Evolutionary conservation across 176 grass and related monocot species (phyloP).

Genomic region (Panicum miliaceum): DNA sequence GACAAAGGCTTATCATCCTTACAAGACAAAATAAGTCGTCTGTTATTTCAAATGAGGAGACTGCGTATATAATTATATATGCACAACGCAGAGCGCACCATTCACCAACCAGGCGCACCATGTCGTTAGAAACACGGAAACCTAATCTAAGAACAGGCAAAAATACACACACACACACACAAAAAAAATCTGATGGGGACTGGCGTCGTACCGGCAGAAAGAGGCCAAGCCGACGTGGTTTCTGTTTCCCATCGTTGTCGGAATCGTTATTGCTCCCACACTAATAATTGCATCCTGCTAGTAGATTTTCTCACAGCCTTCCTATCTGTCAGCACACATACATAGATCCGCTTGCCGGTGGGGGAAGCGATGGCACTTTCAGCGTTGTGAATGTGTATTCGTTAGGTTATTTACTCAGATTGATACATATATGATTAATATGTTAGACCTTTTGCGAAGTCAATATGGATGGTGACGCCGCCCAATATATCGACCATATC

Average conservation of each 20-base stretch:
- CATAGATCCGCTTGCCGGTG: not conserved
- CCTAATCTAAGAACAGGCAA: not conserved
- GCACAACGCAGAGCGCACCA: too few species aligned
- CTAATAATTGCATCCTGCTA: not conserved
- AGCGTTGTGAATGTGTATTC: not conserved
- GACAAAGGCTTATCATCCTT: too few species aligned
- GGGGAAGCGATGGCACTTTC: not conserved
- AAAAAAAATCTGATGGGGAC: not conserved
- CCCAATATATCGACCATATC: not conserved
- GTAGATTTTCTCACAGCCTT: not conserved
- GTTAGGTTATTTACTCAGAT: not conserved
- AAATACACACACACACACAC: not conserved
- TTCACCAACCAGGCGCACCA: not conserved
- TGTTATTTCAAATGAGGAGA: too few species aligned
- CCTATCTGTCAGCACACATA: not conserved
- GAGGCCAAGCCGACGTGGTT: not conserved
- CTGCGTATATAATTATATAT: too few species aligned
- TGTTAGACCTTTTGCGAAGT: not conserved
- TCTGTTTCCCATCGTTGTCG: constrained; percentile 14
- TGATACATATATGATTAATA: not conserved
- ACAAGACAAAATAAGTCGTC: too few species aligned
- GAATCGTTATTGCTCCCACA: not conserved
- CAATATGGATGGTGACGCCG: constrained; percentile 4
- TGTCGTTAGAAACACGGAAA: not conserved
- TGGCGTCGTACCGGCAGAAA: not conserved